Base-by-base conservation (phyloP, 441 rosid species). In the Bocquillonia castaneifolia region DNA sequence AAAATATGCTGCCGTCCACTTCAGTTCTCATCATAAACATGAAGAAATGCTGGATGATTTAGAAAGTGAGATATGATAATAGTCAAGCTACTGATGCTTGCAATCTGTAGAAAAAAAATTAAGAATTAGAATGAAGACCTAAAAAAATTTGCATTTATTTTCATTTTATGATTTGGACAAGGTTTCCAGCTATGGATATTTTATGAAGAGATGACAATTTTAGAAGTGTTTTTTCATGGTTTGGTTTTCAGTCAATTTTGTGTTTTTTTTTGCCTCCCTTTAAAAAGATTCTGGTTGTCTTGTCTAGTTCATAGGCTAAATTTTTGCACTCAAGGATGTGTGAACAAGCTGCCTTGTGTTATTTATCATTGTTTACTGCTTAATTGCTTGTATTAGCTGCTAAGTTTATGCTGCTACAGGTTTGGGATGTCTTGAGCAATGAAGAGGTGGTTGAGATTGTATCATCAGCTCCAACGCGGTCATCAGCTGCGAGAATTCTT, bases 371-470 rank as follows among this genome's bases (percentile, higher is more conserved):
- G 3, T 53, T 47, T 47, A 3, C 51, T n/a, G 5, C 17, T 14
- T 50, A 3, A 36, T 13, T 15, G n/a, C 14, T 39, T 40, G 17
- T 23, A 14, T 22, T 20, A 20, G 26, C 22, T 40, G 51, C 58
- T 59, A 10, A 22, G 18, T 44, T 73, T 6, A 64, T 53, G 22
- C 63, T 68, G 42, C 72, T 71, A 58, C 82, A 89, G 98, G 96
- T 92, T 59, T 95, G 99, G 99, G 99, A 95, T 82, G 99, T 90
- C 51, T 73, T 95, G 74, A 88, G 93, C 90, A 95, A 95, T 14
- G 95, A 92, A 36, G 99, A 92, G 80, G 98, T 95, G 51, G 99
- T 95, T 40, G 96, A 86, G 63, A 89, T 95, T 37, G 86, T 95
- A 39, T 84, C 96, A 64, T 85, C 92, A 29, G 83, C 93, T 66